Evolutionary conservation across 2,329 filamentous ascomycete species (phyloP).

Genomic region (Botryotinia calthae): DNA sequence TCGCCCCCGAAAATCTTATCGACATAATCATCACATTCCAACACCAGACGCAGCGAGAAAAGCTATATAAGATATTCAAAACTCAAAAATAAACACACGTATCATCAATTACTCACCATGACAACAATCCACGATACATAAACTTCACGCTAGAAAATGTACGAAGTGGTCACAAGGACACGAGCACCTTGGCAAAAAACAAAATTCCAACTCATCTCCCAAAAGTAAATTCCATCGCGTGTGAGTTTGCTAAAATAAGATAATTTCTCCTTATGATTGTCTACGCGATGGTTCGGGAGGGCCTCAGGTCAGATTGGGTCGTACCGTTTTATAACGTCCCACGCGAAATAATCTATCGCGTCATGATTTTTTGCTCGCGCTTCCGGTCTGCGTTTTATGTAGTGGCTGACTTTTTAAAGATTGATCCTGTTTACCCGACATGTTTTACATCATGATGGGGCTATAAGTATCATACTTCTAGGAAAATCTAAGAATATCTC

Average conservation of each 20-base stretch:
- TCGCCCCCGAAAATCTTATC: background rate
- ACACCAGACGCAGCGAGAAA: fast-evolving
- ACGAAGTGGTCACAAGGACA: background rate
- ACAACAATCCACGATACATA: background rate
- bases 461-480: background rate
- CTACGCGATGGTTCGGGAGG: too few relatives aligned
- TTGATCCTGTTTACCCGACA: too few relatives aligned
- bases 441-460: background rate
- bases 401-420: background rate
- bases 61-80: background rate
- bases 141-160: background rate
- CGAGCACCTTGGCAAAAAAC: background rate
- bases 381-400: background rate
- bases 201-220: background rate
- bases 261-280: background rate
- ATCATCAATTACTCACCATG: background rate
- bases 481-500: background rate
- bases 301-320: background rate
- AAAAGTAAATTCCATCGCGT: background rate
- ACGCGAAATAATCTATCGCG: background rate
- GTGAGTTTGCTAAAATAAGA: background rate
- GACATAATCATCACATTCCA: background rate
- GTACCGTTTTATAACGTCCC: background rate
- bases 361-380: background rate
- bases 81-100: background rate